Evolutionary conservation across 2,329 filamentous ascomycete species (phyloP), one percentile per base, ranked within the genome.

Genomic region (Mycogone perniciosa): DNA sequence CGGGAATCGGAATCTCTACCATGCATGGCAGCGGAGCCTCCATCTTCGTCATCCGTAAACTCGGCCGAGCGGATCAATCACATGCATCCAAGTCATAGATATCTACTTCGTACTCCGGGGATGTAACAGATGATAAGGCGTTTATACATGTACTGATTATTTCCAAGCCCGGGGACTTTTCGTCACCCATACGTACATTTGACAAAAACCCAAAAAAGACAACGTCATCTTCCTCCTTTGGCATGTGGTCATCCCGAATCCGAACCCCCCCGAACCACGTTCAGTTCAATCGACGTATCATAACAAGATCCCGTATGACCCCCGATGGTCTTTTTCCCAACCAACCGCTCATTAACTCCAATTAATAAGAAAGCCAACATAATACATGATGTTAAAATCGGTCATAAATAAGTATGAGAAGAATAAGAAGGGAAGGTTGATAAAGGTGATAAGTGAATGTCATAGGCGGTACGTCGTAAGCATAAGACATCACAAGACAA

Each of bases 401-500:
- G 38, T 43, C 9, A 46, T 31, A 46, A 51, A 42, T 43, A 11
- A 31, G 31, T 37, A 49, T 9, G 33, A 48, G 4, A 13, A 31
- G 29, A 11, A 29, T 30, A 42, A 46, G 37, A 46, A 38, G 33
- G 40, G 11, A 38, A 43, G 27, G 48, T 31, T 43, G 31, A 48
- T 38, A 31, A 33, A 31, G 38, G 26, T 44, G 10, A 37, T n/a
- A 33, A 34, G 6, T 9, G n/a, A 35, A 42, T 10, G 37, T 20
- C 11, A 26, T 13, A 30, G 13, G 26, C 10, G 26, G 30, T 26
- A 13, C 39, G 31, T 8, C 6, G 29, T 20, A 29, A 26, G 6
- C 7, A 4, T 34, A n/a, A 27, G 20, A 29, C 6, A 20, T 53
- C 39, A 53, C 10, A 27, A 47, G 39, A 65, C 61, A 51, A 97